A percentile compares a stretch with the other conserved stretches of the same genome.
These are phyloP conservation scores for Coemansia sp. DNA, from an alignment of 192 early-diverging fungal genomes.

Conservation along the genomic window DNA sequence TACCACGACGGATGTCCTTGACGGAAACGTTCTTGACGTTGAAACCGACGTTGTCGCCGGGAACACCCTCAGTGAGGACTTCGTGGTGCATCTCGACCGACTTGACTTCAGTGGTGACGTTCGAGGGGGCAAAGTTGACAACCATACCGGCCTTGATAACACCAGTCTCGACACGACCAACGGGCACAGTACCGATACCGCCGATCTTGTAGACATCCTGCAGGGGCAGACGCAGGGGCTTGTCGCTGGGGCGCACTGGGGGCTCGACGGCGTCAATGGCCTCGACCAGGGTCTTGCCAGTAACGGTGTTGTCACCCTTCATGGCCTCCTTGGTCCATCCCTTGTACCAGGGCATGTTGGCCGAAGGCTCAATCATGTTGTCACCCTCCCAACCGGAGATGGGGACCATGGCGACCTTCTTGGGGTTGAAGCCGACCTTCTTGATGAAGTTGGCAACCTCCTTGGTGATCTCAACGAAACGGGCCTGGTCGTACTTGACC, in stretches of 20 bases:
- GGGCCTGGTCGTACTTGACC: slow-evolving; percentile 90
- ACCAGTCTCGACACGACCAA: slow-evolving; percentile 97
- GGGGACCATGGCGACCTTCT: slow-evolving; percentile 90
- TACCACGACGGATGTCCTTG: slow-evolving; percentile 96
- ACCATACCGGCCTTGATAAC: slow-evolving; percentile 91
- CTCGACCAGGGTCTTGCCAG: slow-evolving; percentile 84
- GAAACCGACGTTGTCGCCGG: slow-evolving; percentile 99
- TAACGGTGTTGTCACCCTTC: slow-evolving; percentile 55
- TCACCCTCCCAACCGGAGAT: slow-evolving; percentile 99
- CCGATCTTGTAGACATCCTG: slow-evolving; percentile 99
- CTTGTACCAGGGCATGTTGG: slow-evolving; percentile 97
- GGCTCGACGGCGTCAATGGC: slow-evolving; percentile 95
- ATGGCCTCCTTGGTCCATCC: slow-evolving; percentile 94
- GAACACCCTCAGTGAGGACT: slow-evolving; percentile 75
- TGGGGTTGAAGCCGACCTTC: slow-evolving; percentile 96
- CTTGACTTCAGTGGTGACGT: slow-evolving; percentile 91
- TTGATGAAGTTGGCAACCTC: slow-evolving; percentile 94
- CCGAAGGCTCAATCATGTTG: slow-evolving; percentile 94
- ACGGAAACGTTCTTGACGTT: slow-evolving; percentile 98
- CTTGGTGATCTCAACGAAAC: slow-evolving; percentile 96
- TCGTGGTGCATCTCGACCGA: slow-evolving; percentile 99
- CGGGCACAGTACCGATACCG: slow-evolving; percentile 95
- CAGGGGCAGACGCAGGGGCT: slow-evolving; percentile 95
- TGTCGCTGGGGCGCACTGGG: slow-evolving; percentile 85
- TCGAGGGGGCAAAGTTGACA: slow-evolving; percentile 84